phyloP scores from a whole-genome alignment of 441 rosid genomes.

The Eutrema salsugineum region DNA sequence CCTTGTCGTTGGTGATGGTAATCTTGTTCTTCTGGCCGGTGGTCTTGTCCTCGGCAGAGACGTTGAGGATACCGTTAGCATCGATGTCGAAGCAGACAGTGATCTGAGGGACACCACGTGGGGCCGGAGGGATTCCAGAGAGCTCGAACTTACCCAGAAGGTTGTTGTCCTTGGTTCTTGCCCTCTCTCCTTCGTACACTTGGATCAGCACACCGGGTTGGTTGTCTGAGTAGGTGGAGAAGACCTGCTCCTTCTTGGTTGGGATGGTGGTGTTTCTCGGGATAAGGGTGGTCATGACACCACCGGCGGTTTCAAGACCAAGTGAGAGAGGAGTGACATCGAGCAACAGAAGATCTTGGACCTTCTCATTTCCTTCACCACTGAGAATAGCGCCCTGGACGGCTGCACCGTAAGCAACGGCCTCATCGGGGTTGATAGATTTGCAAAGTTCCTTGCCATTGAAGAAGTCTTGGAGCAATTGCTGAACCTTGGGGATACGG shows the following conservation, averaged over 20 bases:
- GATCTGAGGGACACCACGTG: slow-evolving; percentile 74
- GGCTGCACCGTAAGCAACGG: slow-evolving; percentile 81
- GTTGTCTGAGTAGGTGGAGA: slow-evolving; percentile 70
- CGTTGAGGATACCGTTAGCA: slow-evolving; percentile 69
- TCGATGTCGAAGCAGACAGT: slow-evolving; percentile 68
- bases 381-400: slow-evolving; percentile 76
- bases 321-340: slow-evolving; percentile 61
- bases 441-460: slow-evolving; percentile 80
- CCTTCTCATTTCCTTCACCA: slow-evolving; percentile 80
- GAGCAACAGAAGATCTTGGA: slow-evolving; percentile 62
- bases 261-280: slow-evolving; percentile 75
- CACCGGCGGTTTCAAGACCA: slow-evolving; percentile 42
- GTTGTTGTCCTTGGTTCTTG: slow-evolving; percentile 71
- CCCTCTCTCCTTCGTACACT: slow-evolving; percentile 73
- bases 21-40: slow-evolving; percentile 83
- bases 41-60: slow-evolving; percentile 79
- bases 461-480: slow-evolving; percentile 72
- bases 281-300: slow-evolving; percentile 52
- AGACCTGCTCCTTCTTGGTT: slow-evolving; percentile 59
- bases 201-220: slow-evolving; percentile 80
- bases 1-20: slow-evolving; percentile 76
- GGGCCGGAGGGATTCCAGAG: slow-evolving; percentile 73
- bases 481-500: slow-evolving; percentile 79
- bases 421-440: slow-evolving; percentile 76
- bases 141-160: slow-evolving; percentile 77